Percentiles rank a stretch among this genome's conserved stretches.
Evolutionary conservation across 768 basidiomycete genomes (phyloP).

Genomic region (Amanita rimosa): DNA sequence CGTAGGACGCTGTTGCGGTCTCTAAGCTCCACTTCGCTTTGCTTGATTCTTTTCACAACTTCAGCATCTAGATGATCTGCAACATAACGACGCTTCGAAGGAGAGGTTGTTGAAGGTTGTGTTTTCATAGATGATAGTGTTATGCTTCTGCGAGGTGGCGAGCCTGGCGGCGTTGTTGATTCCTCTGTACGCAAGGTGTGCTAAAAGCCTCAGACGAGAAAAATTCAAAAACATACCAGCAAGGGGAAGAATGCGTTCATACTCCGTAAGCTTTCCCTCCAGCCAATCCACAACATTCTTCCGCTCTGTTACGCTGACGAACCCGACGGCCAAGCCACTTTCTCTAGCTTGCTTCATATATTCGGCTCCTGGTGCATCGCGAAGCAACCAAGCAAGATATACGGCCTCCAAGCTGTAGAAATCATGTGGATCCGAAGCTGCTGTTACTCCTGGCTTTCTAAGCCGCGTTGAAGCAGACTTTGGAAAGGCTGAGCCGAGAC

Average conservation of each 20-base stretch:
- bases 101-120: conserved; percentile 27
- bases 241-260: conserved; percentile 40
- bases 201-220: background rate
- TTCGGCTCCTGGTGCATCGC: conserved; percentile 66
- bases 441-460: conserved; percentile 44
- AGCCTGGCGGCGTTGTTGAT: conserved; percentile 47
- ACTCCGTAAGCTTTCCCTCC: conserved; percentile 40
- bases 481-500: conserved; percentile 39
- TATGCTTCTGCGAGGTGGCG: conserved; percentile 18
- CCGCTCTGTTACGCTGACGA: conserved; percentile 83
- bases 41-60: conserved; percentile 75
- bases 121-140: conserved; percentile 16
- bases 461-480: conserved; percentile 75
- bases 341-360: conserved; percentile 84
- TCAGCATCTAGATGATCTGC: conserved; percentile 71
- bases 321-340: conserved; percentile 55
- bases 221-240: conserved; percentile 22
- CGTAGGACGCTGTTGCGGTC: conserved; percentile 79
- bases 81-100: conserved; percentile 68
- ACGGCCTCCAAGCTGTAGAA: conserved; percentile 76
- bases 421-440: conserved; percentile 36
- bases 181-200: conserved; percentile 19
- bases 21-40: conserved; percentile 66
- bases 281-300: conserved; percentile 83
- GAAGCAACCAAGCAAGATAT: conserved; percentile 73